Evolutionary conservation across 805 yeast genomes (phyloP).

Genomic region (Lipomyces yamanashiensis): DNA sequence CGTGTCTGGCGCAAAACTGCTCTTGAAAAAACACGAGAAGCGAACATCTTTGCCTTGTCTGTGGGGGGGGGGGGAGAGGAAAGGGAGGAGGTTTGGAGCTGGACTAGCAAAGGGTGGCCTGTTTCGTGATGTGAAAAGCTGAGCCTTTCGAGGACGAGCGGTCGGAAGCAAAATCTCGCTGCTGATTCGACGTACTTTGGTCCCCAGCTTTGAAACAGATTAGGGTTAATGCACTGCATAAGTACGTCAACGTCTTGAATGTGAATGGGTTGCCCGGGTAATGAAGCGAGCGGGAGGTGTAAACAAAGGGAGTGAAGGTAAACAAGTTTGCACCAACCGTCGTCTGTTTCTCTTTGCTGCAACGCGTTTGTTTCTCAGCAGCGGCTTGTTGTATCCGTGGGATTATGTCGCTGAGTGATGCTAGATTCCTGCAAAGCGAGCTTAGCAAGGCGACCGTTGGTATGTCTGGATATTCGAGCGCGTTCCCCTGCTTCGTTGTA

Average conservation of each 20-base stretch:
- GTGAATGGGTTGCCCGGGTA: slow-evolving; percentile 12
- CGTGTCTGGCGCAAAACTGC: slow-evolving; percentile 5
- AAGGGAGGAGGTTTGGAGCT: background rate
- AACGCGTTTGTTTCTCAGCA: background rate
- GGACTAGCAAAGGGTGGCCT: background rate
- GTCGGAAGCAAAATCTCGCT: background rate
- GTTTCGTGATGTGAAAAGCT: background rate
- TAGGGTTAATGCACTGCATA: background rate
- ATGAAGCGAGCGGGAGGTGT: background rate
- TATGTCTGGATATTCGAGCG: background rate
- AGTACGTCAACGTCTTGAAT: background rate
- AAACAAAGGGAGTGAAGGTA: slow-evolving; percentile 4
- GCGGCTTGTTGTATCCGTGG: background rate
- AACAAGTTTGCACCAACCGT: background rate
- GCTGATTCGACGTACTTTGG: slow-evolving; percentile 7
- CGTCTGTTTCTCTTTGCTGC: background rate
- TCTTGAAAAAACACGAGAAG: slow-evolving; percentile 1
- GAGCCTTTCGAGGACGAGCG: background rate
- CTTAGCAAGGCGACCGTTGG: background rate
- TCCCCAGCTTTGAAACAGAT: background rate
- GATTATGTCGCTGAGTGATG: slow-evolving; percentile 7
- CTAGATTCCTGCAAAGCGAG: slow-evolving; percentile 1
- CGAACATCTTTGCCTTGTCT: slow-evolving; percentile 3
- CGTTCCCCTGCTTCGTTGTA: background rate
- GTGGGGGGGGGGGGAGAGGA: background rate